These are phyloP conservation scores for Balakata baccata DNA, from an alignment of 345 rosid genomes.

Conservation along the genomic window DNA sequence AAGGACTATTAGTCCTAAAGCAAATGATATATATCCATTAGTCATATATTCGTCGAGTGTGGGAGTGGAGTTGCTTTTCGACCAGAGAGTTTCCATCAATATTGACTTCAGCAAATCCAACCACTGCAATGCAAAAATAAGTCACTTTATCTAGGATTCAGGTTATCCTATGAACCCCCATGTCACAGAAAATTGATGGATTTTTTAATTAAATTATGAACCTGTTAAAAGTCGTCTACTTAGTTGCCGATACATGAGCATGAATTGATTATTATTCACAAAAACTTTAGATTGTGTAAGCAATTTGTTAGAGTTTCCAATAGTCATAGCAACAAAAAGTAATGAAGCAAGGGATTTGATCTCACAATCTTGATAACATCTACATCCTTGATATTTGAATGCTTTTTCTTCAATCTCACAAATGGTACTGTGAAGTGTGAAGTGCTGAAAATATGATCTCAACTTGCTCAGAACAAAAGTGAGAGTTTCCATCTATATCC, in stretches of 20 bases:
- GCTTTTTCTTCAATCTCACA: constrained; percentile 69
- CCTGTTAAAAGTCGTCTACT: not conserved
- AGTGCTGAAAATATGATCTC: constrained; percentile 72
- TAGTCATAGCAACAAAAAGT: not conserved
- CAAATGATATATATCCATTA: constrained; percentile 63
- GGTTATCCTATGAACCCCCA: not conserved
- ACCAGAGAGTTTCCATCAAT: constrained; percentile 63
- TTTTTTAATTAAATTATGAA: not conserved
- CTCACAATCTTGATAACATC: constrained; percentile 56
- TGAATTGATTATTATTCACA: not conserved
- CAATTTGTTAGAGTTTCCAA: not conserved
- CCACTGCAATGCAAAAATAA: constrained; percentile 59
- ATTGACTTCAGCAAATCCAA: constrained; percentile 64
- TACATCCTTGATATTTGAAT: constrained; percentile 55
- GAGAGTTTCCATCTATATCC: constrained; percentile 45
- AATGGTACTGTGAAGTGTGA: constrained; percentile 53
- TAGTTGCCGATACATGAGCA: not conserved
- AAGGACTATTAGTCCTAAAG: constrained; percentile 82
- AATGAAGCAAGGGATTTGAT: not conserved
- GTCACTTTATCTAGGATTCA: not conserved
- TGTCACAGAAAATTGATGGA: not conserved
- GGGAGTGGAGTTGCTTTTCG: constrained; percentile 48
- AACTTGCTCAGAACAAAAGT: constrained; percentile 68
- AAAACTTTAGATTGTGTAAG: not conserved
- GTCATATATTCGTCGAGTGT: constrained; percentile 63